Conservation (phyloP, 139 green algal species). For the Yamagishiella unicocca region DNA sequence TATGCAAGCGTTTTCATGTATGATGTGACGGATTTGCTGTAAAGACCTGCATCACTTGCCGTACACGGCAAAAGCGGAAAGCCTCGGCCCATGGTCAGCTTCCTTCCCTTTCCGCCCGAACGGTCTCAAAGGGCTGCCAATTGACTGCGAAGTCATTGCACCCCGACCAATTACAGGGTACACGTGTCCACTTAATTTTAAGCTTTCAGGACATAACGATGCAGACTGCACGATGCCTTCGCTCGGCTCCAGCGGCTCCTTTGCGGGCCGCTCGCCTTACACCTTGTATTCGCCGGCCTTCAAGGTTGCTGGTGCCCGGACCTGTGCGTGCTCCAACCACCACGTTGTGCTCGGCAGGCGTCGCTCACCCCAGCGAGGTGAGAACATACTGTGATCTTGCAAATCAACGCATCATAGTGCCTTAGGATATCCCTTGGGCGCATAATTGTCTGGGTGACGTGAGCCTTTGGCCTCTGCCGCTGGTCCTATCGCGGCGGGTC, state of each 20-base stretch:
- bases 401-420: too few species aligned
- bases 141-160: slow-evolving; percentile 29
- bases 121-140: slow-evolving; percentile 24
- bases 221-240: slow-evolving; percentile 18
- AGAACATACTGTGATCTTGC: slow-evolving; percentile 7
- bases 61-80: neutral
- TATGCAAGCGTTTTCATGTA: too few species aligned
- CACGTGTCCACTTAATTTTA: neutral
- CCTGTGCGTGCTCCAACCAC: neutral
- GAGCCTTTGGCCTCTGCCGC: too few species aligned
- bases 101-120: slow-evolving; percentile 6
- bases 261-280: neutral
- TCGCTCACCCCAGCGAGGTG: slow-evolving; percentile 64
- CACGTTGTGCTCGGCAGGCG: slow-evolving; percentile 35
- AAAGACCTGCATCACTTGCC: too few species aligned
- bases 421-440: too few species aligned
- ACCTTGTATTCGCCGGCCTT: neutral
- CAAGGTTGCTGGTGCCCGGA: neutral
- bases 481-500: too few species aligned
- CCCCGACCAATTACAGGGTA: slow-evolving; percentile 25
- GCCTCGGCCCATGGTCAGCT: neutral
- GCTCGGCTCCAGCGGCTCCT: neutral
- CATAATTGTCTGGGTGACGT: too few species aligned
- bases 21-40: too few species aligned
- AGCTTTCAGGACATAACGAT: neutral